These are phyloP conservation scores for Suillus fuscotomentosus DNA, from an alignment of 768 basidiomycete species.

Conservation along the genomic window DNA sequence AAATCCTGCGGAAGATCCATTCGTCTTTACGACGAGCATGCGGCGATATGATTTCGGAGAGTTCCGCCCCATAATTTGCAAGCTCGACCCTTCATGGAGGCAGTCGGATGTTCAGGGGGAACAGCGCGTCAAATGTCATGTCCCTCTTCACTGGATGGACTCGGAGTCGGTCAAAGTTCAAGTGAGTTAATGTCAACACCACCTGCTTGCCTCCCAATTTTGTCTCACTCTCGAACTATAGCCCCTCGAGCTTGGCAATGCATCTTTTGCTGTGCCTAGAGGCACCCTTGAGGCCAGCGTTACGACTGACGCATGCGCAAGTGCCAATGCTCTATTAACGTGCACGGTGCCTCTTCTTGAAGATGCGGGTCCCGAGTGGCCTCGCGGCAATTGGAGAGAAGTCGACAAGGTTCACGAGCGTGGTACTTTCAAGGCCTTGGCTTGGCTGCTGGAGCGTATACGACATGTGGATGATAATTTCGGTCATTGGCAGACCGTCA, in stretches of 20 bases:
- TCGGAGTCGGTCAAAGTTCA: slow-evolving; percentile 47
- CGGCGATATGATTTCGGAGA: slow-evolving; percentile 81
- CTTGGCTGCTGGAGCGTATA: slow-evolving; percentile 87
- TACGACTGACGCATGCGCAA: slow-evolving; percentile 62
- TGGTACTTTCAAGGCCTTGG: slow-evolving; percentile 71
- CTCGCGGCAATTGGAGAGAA: slow-evolving; percentile 67
- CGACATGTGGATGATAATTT: slow-evolving; percentile 69
- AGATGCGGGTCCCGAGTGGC: slow-evolving; percentile 80
- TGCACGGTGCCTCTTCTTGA: slow-evolving; percentile 71
- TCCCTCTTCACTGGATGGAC: slow-evolving; percentile 66
- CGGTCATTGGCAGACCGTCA: slow-evolving; percentile 63
- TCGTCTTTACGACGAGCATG: slow-evolving; percentile 80
- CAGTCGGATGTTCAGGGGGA: slow-evolving; percentile 53
- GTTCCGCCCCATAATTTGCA: slow-evolving; percentile 72
- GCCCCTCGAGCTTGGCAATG: slow-evolving; percentile 53
- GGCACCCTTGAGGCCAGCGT: slow-evolving; percentile 49
- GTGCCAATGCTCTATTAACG: slow-evolving; percentile 76
- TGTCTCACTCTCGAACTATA: slow-evolving; percentile 25
- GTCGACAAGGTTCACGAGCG: slow-evolving; percentile 89
- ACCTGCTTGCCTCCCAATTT: background rate
- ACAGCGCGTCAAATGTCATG: slow-evolving; percentile 51
- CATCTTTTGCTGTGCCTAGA: slow-evolving; percentile 65
- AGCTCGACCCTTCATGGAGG: slow-evolving; percentile 75
- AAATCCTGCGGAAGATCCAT: slow-evolving; percentile 71
- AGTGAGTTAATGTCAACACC: slow-evolving; percentile 38